A percentile compares a stretch with the other conserved stretches of the same genome.
Conservation (phyloP, 805 yeast genomes). For the Ogataea parapolymorpha region DNA sequence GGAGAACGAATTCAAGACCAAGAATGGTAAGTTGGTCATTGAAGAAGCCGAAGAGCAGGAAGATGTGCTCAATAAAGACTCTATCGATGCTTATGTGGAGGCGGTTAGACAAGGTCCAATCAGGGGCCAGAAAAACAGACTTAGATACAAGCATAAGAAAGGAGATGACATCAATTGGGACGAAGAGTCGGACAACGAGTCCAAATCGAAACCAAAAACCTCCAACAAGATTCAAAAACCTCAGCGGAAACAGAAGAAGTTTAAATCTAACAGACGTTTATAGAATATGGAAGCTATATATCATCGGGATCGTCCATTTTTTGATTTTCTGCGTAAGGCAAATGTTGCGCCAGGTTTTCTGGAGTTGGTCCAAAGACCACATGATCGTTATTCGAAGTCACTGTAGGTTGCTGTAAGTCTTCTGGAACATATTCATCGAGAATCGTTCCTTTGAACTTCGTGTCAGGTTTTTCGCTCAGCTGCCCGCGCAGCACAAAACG, state of each 20-base stretch:
- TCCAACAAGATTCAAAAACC: conserved; percentile 23
- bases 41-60: conserved; percentile 51
- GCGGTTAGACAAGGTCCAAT: conserved; percentile 93
- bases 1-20: conserved; percentile 44
- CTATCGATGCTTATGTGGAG: conserved; percentile 88
- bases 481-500: conserved; percentile 30
- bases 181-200: conserved; percentile 31
- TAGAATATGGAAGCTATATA: conserved; percentile 22
- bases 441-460: conserved; percentile 29
- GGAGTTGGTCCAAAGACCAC: conserved; percentile 36
- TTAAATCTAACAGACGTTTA: conserved; percentile 59
- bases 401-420: conserved; percentile 23
- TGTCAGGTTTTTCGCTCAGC: conserved; percentile 22
- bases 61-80: conserved; percentile 43
- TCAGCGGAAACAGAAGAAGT: conserved; percentile 39
- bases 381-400: conserved; percentile 27
- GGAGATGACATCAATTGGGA: conserved; percentile 54
- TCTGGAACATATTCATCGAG: conserved; percentile 26
- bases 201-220: conserved; percentile 5
- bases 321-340: conserved; percentile 32
- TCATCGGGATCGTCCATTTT: neutral
- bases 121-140: conserved; percentile 87
- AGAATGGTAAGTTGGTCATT: conserved; percentile 68
- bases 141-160: conserved; percentile 62
- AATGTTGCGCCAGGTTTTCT: conserved; percentile 27